phyloP scores from a whole-genome alignment of 2,329 filamentous ascomycete genomes.

The Aspergillus sp. region DNA sequence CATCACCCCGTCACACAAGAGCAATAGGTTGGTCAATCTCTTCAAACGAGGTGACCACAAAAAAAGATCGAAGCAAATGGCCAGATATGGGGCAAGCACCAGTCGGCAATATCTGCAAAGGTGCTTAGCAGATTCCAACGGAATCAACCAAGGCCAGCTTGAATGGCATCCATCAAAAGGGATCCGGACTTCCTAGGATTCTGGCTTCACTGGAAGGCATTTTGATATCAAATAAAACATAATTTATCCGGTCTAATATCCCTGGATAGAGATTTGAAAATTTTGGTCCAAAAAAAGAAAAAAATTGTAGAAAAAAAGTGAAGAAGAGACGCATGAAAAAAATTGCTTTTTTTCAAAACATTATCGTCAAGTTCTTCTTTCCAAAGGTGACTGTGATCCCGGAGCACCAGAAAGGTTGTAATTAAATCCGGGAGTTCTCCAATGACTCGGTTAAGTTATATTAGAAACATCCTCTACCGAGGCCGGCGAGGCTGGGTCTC shows the following conservation, averaged over 20 bases:
- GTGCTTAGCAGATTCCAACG: slow-evolving; percentile 3
- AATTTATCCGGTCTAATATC: slow-evolving; percentile 8
- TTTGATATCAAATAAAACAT: slow-evolving; percentile 11
- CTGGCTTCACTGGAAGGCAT: slow-evolving; percentile 12
- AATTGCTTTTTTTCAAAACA: slow-evolving; percentile 3
- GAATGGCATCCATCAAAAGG: slow-evolving; percentile 13
- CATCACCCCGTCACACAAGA: slow-evolving; percentile 16
- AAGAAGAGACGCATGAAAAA: slow-evolving; percentile 2
- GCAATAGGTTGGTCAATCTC: slow-evolving; percentile 13
- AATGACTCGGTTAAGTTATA: background rate
- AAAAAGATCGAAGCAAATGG: background rate
- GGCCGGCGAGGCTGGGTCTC: slow-evolving; percentile 34
- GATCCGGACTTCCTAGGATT: slow-evolving; percentile 12
- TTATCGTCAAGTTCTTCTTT: slow-evolving; percentile 7
- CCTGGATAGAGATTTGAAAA: background rate
- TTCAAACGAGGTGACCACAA: slow-evolving; percentile 1
- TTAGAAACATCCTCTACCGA: slow-evolving; percentile 23
- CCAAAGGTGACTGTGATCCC: slow-evolving; percentile 4
- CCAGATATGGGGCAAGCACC: slow-evolving; percentile 6
- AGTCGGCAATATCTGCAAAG: slow-evolving; percentile 7
- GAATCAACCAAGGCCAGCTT: slow-evolving; percentile 8
- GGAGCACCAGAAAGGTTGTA: slow-evolving; percentile 2
- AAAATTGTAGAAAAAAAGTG: background rate
- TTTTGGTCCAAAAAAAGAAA: background rate
- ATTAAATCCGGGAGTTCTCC: slow-evolving; percentile 6